Evolutionary conservation across 768 basidiomycete species (phyloP), one percentile per base, ranked within the genome.

Genomic region (Pholiota conissans): DNA sequence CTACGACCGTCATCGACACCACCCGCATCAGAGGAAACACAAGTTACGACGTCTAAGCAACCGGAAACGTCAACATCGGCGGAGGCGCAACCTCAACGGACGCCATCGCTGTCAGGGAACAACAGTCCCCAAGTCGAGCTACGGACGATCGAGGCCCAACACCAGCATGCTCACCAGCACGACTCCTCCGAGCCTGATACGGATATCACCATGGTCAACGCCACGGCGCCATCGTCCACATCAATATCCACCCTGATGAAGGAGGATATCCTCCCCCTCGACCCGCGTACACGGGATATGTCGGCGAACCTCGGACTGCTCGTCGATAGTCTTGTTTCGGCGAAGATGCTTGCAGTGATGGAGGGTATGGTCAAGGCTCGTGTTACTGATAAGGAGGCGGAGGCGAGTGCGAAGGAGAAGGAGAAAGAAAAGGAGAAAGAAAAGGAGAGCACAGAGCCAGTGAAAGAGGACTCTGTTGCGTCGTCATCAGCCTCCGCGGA

Each of bases 261-360:
- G 14, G 30, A 47, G 14, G 52, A 46, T 5, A 40, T 48, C 3
- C 55, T 53, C n/a, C 13, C 34, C 37, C 22, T 52, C 14, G 61
- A 61, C 27, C 40, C 56, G 3, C 49, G 58, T 9, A 32, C 55
- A 5, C 34, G 46, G 10, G 56, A 52, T 14, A 62, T 65, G 47
- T 42, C 59, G 1, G 58, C 61, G 10, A 62, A 60, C 40, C 59
- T 68, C 27, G 59, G 59, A 3, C 20, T 54, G 29, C 57, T 66
- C 1, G 65, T 68, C 9, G 62, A 68, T 28, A 63, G 63, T 42
- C 61, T 68, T 6, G 67, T 68, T 9, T 62, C 63, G 2, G 56
- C 56, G 16, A 65, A 65, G 51, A 53, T 68, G 62, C 28, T 68
- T n/a, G 37, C 61, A 7, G 37, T 68, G 8, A 61, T 62, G 48